Evolutionary conservation across 352 stramenopile genomes (phyloP), one percentile per base, ranked within the genome.

Genomic region (Globisporangium viniferum): DNA sequence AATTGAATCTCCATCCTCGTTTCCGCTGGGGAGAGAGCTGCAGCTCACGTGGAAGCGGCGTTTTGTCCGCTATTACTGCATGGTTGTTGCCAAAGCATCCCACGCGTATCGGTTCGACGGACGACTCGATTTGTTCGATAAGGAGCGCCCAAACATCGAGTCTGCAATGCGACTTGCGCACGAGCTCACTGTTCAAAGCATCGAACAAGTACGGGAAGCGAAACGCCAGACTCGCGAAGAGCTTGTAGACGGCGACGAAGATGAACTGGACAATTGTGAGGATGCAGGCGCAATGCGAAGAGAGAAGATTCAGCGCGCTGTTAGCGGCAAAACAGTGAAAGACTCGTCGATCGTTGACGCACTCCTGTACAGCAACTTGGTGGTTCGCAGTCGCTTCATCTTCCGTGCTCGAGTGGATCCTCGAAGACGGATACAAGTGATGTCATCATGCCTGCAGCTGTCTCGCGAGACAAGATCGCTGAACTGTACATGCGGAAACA

Each of bases 61-160:
- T 27, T 94, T 94, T 73, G 87, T 94, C n/a, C 83, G 87, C n/a
- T 86, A 92, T 66, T 94, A 93, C 57, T 94, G 85, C 67, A 82
- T 90, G 72, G 81, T 92, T 54, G 80, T 94, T 7, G 83, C 87
- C 1, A 83, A 87, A 27, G 84, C 87, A 35, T 92, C 83, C 7
- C 85, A 93, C 53, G 84, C 79, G 0, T 94, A 92, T 61, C 81
- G 87, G 27, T 92, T 89, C 65, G 83, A 91, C 35, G 87, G 87
- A 24, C 85, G 73, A 12, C 72, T 94, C 3, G 76, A 77, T 6
- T 64, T 89, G 15, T 94, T 94, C 62, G 87, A 94, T 68, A 89
- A 89, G 53, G 83, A 94, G 67, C 80, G 87, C 36, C 70, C 87
- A 7, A 94, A 94, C 53, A 94, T 94, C 51, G 84, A 94, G 59